phyloP scores from a whole-genome alignment of 164 flowering plant genomes.

The Protea cynaroides region DNA sequence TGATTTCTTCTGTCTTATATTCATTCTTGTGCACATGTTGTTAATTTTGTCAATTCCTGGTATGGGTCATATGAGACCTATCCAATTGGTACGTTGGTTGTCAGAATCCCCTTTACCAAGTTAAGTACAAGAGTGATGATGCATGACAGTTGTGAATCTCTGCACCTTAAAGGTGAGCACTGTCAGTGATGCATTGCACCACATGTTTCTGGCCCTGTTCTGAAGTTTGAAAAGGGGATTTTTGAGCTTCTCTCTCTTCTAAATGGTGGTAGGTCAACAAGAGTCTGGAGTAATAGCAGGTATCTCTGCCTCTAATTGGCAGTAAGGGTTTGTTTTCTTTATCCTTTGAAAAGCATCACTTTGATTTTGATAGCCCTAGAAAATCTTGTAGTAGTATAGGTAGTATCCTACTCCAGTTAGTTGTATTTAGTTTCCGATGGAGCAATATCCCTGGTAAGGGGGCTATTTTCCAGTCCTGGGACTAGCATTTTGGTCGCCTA shows the following conservation, averaged over 20 bases:
- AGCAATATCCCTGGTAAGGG: slow-evolving; percentile 48
- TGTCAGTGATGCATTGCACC: slow-evolving; percentile 7
- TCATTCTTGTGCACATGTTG: neutral
- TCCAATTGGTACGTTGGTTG: slow-evolving; percentile 7
- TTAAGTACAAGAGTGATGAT: slow-evolving; percentile 3
- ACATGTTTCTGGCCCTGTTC: slow-evolving; percentile 5
- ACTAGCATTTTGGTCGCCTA: slow-evolving; percentile 9
- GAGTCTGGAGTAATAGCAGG: slow-evolving; percentile 19
- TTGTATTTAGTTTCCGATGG: slow-evolving; percentile 16
- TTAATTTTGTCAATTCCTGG: slow-evolving; percentile 1
- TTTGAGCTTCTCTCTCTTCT: neutral
- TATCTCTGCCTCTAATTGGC: slow-evolving; percentile 11
- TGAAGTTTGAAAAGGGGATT: slow-evolving; percentile 2
- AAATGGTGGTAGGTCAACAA: slow-evolving; percentile 11
- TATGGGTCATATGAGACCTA: neutral
- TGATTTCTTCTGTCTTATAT: neutral
- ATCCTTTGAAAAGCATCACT: slow-evolving; percentile 10
- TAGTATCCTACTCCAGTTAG: slow-evolving; percentile 20
- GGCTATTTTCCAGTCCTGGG: slow-evolving; percentile 14
- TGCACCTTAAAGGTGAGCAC: slow-evolving; percentile 10
- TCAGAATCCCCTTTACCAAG: neutral
- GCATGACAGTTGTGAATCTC: slow-evolving; percentile 10
- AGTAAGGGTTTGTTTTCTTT: slow-evolving; percentile 18
- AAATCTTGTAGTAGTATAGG: slow-evolving; percentile 12
- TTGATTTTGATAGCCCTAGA: slow-evolving; percentile 4